Conservation (phyloP, 208 protist species). For the Porcisia deanei region DNA sequence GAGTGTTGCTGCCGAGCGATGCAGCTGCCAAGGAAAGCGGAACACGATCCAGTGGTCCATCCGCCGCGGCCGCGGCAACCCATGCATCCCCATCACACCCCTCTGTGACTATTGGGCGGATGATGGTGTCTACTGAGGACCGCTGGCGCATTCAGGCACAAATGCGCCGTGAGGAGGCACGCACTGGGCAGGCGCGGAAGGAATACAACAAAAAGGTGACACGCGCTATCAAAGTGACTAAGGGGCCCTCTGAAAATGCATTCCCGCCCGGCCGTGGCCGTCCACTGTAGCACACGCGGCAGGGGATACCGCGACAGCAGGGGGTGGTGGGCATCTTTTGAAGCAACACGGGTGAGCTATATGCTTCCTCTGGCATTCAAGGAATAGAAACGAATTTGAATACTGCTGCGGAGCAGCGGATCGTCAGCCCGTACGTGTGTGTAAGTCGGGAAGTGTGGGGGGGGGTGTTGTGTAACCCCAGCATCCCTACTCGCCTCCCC, state of each 20-base stretch:
- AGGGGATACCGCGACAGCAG: background rate
- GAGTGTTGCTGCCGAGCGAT: conserved; percentile 56
- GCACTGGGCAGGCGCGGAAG: conserved; percentile 62
- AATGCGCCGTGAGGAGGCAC: conserved; percentile 85
- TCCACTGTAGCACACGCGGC: conserved; percentile 39
- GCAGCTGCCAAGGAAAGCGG: conserved; percentile 44
- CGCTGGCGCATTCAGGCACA: conserved; percentile 85
- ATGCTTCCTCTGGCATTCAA: background rate
- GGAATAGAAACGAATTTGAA: background rate
- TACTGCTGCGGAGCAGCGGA: background rate
- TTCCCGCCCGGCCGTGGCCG: conserved; percentile 83
- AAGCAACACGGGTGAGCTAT: background rate
- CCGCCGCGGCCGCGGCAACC: conserved; percentile 13
- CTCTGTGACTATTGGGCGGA: conserved; percentile 65
- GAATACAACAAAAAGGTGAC: conserved; percentile 93
- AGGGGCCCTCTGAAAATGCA: conserved; percentile 61
- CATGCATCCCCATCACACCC: conserved; percentile 22
- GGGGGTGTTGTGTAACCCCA: background rate
- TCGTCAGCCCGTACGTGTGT: background rate
- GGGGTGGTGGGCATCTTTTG: background rate
- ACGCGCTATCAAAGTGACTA: conserved; percentile 72
- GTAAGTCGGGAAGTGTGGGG: background rate
- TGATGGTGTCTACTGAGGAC: conserved; percentile 82
- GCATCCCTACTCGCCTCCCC: too few relatives aligned
- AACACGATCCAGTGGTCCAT: conserved; percentile 15